Conservation (phyloP, 2,329 filamentous ascomycete genomes). For the Ophiosphaerella korrae region DNA sequence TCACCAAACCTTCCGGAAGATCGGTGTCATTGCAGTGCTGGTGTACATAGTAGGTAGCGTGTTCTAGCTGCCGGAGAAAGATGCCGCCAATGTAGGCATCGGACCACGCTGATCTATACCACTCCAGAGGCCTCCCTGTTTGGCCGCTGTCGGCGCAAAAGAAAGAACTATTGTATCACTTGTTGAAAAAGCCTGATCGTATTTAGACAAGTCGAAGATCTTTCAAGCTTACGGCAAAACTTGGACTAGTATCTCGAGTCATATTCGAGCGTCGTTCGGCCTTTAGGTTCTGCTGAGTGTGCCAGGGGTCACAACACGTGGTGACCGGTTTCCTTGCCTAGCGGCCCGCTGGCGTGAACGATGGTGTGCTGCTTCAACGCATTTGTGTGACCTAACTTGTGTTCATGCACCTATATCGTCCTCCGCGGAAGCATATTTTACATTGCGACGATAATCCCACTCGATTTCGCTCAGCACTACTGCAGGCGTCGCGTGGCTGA, state of each 20-base stretch:
- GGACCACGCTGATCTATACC: constrained; percentile 17
- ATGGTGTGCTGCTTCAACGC: constrained; percentile 10
- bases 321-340: constrained; percentile 36
- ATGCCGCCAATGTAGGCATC: constrained; percentile 26
- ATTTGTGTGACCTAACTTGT: constrained; percentile 7
- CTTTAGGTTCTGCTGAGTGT: constrained; percentile 24
- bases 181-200: constrained; percentile 9
- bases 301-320: constrained; percentile 36
- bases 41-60: not conserved
- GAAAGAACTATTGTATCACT: constrained; percentile 15
- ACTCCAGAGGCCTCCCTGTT: not conserved
- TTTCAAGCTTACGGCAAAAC: constrained; percentile 25
- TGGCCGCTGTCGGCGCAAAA: constrained; percentile 14
- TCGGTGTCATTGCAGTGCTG: constrained; percentile 13
- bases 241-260: constrained; percentile 29
- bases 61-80: constrained; percentile 18
- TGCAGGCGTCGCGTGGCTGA: constrained; percentile 6
- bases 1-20: constrained; percentile 11
- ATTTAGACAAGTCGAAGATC: constrained; percentile 24
- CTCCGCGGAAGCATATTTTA: not conserved
- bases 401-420: constrained; percentile 1
- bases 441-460: not conserved
- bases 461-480: constrained; percentile 1
- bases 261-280: constrained; percentile 22
- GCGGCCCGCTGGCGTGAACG: constrained; percentile 42